Conservation (phyloP, 176 grass and related monocot genomes). For the Cenchrus americanus region DNA sequence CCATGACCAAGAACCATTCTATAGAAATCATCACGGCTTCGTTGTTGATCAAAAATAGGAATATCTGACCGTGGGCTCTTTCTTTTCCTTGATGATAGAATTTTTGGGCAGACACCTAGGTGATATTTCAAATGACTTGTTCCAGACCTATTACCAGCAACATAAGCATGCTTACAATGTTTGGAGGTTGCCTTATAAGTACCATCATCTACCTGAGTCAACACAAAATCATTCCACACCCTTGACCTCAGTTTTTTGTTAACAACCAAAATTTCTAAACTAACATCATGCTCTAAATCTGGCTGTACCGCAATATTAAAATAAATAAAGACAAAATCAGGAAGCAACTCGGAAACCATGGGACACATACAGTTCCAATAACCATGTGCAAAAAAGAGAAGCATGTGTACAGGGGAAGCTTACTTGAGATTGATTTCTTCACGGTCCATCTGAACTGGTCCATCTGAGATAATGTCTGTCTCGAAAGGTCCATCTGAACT, state of each 20-base stretch:
- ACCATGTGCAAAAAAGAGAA: too few species aligned
- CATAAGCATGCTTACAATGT: neutral
- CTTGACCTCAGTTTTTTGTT: neutral
- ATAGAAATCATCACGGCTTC: slow-evolving; percentile 9
- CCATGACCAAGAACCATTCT: slow-evolving; percentile 15
- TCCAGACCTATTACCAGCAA: neutral
- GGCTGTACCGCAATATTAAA: neutral
- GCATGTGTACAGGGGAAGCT: too few species aligned
- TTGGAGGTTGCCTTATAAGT: neutral
- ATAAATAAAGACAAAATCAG: neutral
- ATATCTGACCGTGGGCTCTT: neutral
- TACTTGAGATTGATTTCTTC: too few species aligned
- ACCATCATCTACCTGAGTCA: neutral
- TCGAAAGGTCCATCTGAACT: too few species aligned
- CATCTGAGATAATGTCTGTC: too few species aligned
- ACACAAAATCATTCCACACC: neutral
- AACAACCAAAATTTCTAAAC: neutral
- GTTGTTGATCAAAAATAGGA: slow-evolving; percentile 24
- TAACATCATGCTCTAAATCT: neutral
- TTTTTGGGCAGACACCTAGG: neutral
- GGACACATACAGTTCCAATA: too few species aligned
- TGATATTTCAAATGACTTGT: slow-evolving; percentile 29
- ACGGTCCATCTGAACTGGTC: too few species aligned
- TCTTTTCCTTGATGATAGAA: neutral
- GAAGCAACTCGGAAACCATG: too few species aligned